phyloP scores from a whole-genome alignment of 2,329 filamentous ascomycete species.

The Xylaria sp. region DNA sequence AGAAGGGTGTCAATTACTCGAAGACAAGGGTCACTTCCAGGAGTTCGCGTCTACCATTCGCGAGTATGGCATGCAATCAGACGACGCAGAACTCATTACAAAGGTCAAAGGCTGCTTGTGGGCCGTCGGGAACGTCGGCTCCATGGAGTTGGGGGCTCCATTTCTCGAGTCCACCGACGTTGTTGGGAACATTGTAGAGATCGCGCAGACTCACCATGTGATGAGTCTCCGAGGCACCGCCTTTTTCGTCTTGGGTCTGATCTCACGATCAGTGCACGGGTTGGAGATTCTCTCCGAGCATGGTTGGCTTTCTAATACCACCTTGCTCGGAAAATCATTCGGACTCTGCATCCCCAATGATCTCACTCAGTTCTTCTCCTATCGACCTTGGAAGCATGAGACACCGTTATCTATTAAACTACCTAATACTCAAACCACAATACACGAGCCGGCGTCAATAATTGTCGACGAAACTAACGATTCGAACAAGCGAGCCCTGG shows the following conservation, averaged over 20 bases:
- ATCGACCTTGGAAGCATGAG: constrained; percentile 68
- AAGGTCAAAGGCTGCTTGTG: constrained; percentile 98
- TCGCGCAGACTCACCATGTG: constrained; percentile 87
- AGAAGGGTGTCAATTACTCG: constrained; percentile 89
- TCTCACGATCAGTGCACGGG: constrained; percentile 90
- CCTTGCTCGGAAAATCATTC: constrained; percentile 81
- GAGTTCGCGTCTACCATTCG: constrained; percentile 91
- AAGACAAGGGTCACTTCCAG: constrained; percentile 94
- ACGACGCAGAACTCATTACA: constrained; percentile 84
- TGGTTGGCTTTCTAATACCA: constrained; percentile 93
- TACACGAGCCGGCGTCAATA: constrained; percentile 58
- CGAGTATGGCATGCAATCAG: constrained; percentile 84
- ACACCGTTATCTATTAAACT: constrained; percentile 59
- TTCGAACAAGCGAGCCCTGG: constrained; percentile 80
- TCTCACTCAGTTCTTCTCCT: constrained; percentile 80
- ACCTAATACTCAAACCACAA: constrained; percentile 64
- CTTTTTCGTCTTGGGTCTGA: constrained; percentile 93
- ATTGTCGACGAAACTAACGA: constrained; percentile 68
- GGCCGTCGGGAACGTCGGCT: constrained; percentile 97
- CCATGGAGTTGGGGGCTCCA: constrained; percentile 95
- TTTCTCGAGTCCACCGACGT: constrained; percentile 93
- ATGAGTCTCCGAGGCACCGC: constrained; percentile 95
- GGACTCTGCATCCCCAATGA: constrained; percentile 88
- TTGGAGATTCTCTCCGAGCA: constrained; percentile 89
- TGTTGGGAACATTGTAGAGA: constrained; percentile 84